Base-by-base conservation (phyloP, 176 grass and related monocot genomes). In the Aegilops umbellulata region DNA sequence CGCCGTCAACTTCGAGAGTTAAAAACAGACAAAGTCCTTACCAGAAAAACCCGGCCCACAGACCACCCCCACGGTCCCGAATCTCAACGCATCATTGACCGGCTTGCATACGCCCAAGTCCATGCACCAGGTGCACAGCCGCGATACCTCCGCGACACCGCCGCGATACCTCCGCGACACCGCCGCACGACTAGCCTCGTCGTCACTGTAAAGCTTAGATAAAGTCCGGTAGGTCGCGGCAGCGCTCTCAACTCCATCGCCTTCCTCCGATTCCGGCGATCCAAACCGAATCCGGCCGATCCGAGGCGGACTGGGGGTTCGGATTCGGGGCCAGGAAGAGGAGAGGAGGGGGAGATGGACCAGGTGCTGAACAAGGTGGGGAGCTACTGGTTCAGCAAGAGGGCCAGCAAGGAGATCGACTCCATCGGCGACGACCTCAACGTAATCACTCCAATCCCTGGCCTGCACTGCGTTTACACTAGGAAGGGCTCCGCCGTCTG, bases 371-470 rank as follows among this genome's bases (percentile, higher is more conserved):
- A 94, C 90, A 94, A 96, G 94, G 97, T 87, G 26, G 94, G 97
- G 32, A 90, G 86, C 90, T 99, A 99, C 92, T 97, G 94, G 97
- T 96, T 99, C 80, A 80, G 77, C 84, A 89, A 97, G 87, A 93
- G 93, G 70, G 97, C 97, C 35, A 86, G 51, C 90, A 96, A 99
- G 89, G 94, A 97, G 89, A 93, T 99, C 80, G 90, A 93, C 82
- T 96, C 94, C 75, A 93, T 97, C 61, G 97, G 94, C 29, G 82
- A 88, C n/a, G 94, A 97, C 85, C 77, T 99, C 83, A 96, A 84
- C 81, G 97, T 99, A 60, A 6, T 16, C 15, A 0, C 20, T 58
- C 60, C 1, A 25, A 66, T 31, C 39, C 20, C 15, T 73, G 35
- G 15, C 10, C 44, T 60, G 74, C 80, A 84, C 76, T 87, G 20